phyloP scores from a whole-genome alignment of 2,329 filamentous ascomycete genomes.

The Talaromyces pinophilus region DNA sequence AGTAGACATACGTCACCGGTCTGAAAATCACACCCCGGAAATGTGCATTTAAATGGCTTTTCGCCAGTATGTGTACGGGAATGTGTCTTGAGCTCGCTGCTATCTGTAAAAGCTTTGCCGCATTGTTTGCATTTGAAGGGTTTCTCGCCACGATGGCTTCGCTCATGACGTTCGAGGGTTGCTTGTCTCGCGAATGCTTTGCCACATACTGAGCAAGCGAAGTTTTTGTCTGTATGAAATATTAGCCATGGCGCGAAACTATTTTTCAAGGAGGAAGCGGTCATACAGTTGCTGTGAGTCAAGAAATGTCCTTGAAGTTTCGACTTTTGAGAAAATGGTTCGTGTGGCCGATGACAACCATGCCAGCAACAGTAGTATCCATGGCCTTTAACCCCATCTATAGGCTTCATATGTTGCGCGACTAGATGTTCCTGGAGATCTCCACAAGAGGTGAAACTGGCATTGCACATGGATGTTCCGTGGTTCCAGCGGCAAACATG shows the following conservation, averaged over 20 bases:
- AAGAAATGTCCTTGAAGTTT: constrained; percentile 49
- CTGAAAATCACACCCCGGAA: constrained; percentile 46
- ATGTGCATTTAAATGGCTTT: constrained; percentile 47
- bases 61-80: constrained; percentile 47
- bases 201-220: constrained; percentile 44
- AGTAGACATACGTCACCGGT: constrained; percentile 45
- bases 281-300: constrained; percentile 48
- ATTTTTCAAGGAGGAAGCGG: neutral
- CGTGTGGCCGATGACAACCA: constrained; percentile 45
- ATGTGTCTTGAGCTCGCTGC: constrained; percentile 49
- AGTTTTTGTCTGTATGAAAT: constrained; percentile 41
- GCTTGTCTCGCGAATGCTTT: constrained; percentile 47
- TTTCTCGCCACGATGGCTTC: constrained; percentile 48
- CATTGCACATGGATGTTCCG: constrained; percentile 37
- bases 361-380: constrained; percentile 50
- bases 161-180: constrained; percentile 47
- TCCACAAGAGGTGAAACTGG: constrained; percentile 38
- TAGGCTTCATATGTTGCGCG: constrained; percentile 39
- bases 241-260: constrained; percentile 8
- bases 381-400: constrained; percentile 42
- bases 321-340: constrained; percentile 49
- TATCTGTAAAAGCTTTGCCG: constrained; percentile 47
- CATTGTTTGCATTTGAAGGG: constrained; percentile 46
- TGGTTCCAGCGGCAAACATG: constrained; percentile 44
- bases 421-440: constrained; percentile 45